These are phyloP conservation scores for Podospora appendiculata DNA, from an alignment of 495 filamentous ascomycete genomes.

Conservation along the genomic window DNA sequence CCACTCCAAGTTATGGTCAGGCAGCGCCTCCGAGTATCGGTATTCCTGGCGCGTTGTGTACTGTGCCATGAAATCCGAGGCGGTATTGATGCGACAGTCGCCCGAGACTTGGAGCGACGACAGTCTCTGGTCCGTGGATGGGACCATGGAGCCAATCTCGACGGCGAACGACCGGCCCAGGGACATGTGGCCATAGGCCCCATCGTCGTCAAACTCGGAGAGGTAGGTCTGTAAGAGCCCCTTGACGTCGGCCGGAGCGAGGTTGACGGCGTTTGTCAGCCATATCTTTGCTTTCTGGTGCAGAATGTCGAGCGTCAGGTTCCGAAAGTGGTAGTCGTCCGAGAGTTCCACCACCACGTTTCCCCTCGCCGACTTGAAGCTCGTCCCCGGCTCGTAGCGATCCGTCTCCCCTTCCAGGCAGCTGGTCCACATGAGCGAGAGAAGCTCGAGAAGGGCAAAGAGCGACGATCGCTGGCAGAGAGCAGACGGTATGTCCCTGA, in stretches of 20 bases:
- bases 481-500: conserved; percentile 75
- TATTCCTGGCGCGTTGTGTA: conserved; percentile 97
- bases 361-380: conserved; percentile 64
- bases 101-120: conserved; percentile 66
- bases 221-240: conserved; percentile 91
- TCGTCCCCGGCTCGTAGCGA: conserved; percentile 78
- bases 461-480: conserved; percentile 84
- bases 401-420: conserved; percentile 92
- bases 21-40: conserved; percentile 63
- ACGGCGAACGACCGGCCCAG: conserved; percentile 92
- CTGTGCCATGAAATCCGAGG: conserved; percentile 91
- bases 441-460: conserved; percentile 83
- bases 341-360: conserved; percentile 80
- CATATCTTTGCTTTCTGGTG: conserved; percentile 69
- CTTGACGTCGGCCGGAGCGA: conserved; percentile 91
- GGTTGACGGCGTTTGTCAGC: conserved; percentile 70
- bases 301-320: conserved; percentile 68
- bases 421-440: conserved; percentile 89
- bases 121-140: conserved; percentile 78
- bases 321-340: conserved; percentile 75
- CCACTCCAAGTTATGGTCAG: conserved; percentile 56
- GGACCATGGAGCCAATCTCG: conserved; percentile 84
- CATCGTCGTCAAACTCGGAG: conserved; percentile 85
- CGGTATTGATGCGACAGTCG: conserved; percentile 70
- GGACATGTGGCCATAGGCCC: conserved; percentile 78